Evolutionary conservation across 2,329 filamentous ascomycete species (phyloP), one percentile per base, ranked within the genome.

Genomic region (Diaporthe citri): DNA sequence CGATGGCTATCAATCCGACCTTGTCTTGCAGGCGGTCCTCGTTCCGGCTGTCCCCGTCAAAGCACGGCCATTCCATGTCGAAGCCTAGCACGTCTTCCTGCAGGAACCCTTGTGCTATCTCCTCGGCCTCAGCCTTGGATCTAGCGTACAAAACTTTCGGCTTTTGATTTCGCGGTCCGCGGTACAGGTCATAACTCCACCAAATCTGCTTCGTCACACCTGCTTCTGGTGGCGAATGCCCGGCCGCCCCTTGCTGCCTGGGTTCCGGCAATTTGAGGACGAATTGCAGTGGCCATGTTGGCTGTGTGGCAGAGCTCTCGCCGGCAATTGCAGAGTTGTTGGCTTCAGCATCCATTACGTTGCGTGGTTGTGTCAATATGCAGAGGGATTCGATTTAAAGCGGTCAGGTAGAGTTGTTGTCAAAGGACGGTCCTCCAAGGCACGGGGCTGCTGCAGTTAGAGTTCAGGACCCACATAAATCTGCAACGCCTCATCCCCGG

Each of bases 51-150:
- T n/a, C n/a, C 3, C 77, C 34, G 10, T 51, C 36, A 34, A 52
- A 74, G 12, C 31, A 52, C 5, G 62, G 72, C 62, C 62, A 74
- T n/a, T 62, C 55, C 31, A 74, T 48, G 43, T 74, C 72, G n/a
- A 70, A 70, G 2, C 64, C 72, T 10, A 70, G 22, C 2, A 70
- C 39, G 5, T 36, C 22, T n/a, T 69, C 55, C 2, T 60, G 28
- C 9, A 20, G 5, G 10, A 64, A 64, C 13, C 13, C 64, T 41
- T n/a, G 20, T 13, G 55, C 17, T 28, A 71, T 52, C 31, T 71
- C 43, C n/a, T 46, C 41, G 17, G 55, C 55, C 9, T 74, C 56
- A 7, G 41, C 10, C 13, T 36, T 59, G 3, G 57, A 64, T 31
- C 59, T 74, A 2, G 64, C 64, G 20, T 71, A 74, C 6, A 62